Evolutionary conservation across 352 stramenopile species (phyloP).

Genomic region (Phytophthora meadii): DNA sequence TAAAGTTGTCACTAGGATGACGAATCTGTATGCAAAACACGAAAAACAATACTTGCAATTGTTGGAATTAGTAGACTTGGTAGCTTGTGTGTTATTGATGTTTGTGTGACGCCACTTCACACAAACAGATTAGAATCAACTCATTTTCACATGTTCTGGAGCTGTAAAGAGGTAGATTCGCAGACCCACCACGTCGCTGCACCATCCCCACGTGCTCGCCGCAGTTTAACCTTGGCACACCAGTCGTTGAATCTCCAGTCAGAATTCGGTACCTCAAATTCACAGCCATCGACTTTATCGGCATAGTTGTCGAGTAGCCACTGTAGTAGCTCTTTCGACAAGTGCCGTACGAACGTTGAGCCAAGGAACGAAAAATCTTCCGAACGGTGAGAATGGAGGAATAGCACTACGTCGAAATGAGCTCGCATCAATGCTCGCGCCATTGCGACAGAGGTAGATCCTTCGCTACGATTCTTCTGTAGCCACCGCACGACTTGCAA

Average conservation of each 20-base stretch:
- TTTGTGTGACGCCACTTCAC: no score
- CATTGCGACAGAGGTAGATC: slow-evolving; percentile 10
- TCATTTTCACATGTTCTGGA: no score
- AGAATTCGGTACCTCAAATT: slow-evolving; percentile 28
- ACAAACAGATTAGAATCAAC: no score
- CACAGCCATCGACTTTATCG: slow-evolving; percentile 19
- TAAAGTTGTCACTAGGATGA: no score
- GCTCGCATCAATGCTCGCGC: slow-evolving; percentile 12
- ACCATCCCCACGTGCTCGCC: slow-evolving; percentile 1
- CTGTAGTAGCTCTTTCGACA: slow-evolving; percentile 17
- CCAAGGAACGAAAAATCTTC: slow-evolving; percentile 16
- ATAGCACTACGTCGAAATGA: slow-evolving; percentile 28
- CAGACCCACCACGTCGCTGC: slow-evolving; percentile 23
- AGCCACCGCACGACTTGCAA: slow-evolving; percentile 25
- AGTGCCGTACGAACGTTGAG: slow-evolving; percentile 13
- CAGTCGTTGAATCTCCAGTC: slow-evolving; percentile 29
- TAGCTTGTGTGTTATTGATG: no score
- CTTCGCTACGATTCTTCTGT: slow-evolving; percentile 10
- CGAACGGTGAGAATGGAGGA: slow-evolving; percentile 10
- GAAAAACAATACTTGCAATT: no score
- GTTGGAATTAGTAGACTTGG: no score
- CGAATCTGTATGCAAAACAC: no score
- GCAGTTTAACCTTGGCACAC: slow-evolving; percentile 19
- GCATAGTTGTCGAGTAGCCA: slow-evolving; percentile 23
- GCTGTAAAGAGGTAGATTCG: neutral